Percentiles rank a stretch among this genome's conserved stretches.
Evolutionary conservation across 306 rosid species (phyloP).

Genomic region (Sphenostylis stenocarpa): DNA sequence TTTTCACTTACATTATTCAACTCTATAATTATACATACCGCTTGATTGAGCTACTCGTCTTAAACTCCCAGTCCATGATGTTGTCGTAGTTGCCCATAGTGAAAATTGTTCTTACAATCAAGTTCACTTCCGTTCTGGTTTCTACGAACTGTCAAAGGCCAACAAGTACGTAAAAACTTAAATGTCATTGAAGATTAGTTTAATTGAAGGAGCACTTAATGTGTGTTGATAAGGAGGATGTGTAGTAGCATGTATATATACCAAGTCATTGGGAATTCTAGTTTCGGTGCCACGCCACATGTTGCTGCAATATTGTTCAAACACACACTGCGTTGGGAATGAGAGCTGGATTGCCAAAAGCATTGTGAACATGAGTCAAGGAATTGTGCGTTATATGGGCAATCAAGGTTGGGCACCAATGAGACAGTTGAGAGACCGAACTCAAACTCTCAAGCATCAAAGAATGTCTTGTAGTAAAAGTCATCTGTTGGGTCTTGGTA

Average conservation of each 20-base stretch:
- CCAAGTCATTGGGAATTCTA: conserved; percentile 26
- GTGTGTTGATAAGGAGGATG: background rate
- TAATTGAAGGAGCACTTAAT: background rate
- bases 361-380: conserved; percentile 1
- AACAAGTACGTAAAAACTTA: background rate
- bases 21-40: conserved; percentile 25
- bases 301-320: conserved; percentile 34
- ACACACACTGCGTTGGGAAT: conserved; percentile 35
- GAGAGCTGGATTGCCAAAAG: background rate
- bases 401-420: conserved; percentile 30
- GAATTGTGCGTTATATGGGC: conserved; percentile 39
- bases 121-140: conserved; percentile 37
- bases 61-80: conserved; percentile 47
- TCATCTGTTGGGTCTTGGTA: conserved; percentile 49
- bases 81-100: conserved; percentile 47
- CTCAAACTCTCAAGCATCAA: conserved; percentile 46
- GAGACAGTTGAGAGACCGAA: conserved; percentile 39
- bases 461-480: conserved; percentile 40
- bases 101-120: conserved; percentile 32
- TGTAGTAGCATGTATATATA: background rate
- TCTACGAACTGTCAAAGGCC: conserved; percentile 15
- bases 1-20: too few relatives aligned
- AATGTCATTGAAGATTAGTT: too few relatives aligned
- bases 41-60: conserved; percentile 45
- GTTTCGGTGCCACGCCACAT: conserved; percentile 47